Percentiles rank a stretch among this genome's conserved stretches.
phyloP scores from a whole-genome alignment of 768 basidiomycete genomes.

The Rhizopogon vesiculosus region DNA sequence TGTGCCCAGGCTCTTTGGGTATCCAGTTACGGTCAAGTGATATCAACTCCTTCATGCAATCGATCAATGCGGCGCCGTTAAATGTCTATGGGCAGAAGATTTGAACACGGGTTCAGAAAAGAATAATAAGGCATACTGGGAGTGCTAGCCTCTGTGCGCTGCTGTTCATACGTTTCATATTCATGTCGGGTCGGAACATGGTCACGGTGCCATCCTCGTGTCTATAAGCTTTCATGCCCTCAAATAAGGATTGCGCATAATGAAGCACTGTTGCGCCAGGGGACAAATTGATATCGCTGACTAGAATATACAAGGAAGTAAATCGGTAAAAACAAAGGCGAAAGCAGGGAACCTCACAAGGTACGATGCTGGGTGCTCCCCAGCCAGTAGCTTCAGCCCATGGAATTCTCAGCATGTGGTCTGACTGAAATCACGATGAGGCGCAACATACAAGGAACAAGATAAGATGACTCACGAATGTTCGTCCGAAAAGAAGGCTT shows the following conservation, averaged over 20 bases:
- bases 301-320: slow-evolving; percentile 11
- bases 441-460: slow-evolving; percentile 6
- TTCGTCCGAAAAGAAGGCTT: slow-evolving; percentile 77
- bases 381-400: slow-evolving; percentile 76
- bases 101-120: slow-evolving; percentile 1
- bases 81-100: slow-evolving; percentile 50
- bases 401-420: slow-evolving; percentile 80
- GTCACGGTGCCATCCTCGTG: slow-evolving; percentile 60
- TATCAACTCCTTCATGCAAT: slow-evolving; percentile 84
- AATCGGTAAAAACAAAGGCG: slow-evolving; percentile 6
- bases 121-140: slow-evolving; percentile 45
- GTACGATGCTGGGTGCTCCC: slow-evolving; percentile 76
- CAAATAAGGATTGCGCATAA: slow-evolving; percentile 89
- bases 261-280: slow-evolving; percentile 70
- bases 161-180: slow-evolving; percentile 79
- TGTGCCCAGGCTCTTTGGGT: slow-evolving; percentile 80
- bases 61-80: slow-evolving; percentile 65
- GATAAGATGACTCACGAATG: slow-evolving; percentile 52
- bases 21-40: slow-evolving; percentile 65
- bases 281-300: slow-evolving; percentile 16
- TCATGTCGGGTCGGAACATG: slow-evolving; percentile 94
- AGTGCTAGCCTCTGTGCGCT: slow-evolving; percentile 76
- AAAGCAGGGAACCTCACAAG: slow-evolving; percentile 50
- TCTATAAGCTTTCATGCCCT: slow-evolving; percentile 94
- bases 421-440: slow-evolving; percentile 44